Percentiles rank a stretch among this genome's conserved stretches.
These are phyloP conservation scores for Pythium folliculosum DNA, from an alignment of 352 stramenopile genomes.

Conservation along the genomic window DNA sequence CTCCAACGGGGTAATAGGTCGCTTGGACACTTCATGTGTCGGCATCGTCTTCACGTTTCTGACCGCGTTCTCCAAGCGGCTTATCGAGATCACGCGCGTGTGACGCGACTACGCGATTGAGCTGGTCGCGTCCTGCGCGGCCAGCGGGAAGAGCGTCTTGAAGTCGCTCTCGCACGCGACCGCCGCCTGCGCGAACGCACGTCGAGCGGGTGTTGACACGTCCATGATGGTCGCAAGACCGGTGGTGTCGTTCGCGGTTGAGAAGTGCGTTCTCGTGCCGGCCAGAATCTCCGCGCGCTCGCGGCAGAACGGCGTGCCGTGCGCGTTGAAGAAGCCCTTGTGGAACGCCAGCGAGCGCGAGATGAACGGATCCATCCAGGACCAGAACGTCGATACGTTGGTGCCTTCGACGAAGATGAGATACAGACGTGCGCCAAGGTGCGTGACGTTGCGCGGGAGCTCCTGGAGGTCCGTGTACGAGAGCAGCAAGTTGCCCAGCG, in stretches of 20 bases:
- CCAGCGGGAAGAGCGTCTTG: background rate
- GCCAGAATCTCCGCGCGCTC: conserved; percentile 7
- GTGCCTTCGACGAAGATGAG: background rate
- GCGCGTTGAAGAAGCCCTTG: conserved; percentile 4
- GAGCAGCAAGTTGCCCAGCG: background rate
- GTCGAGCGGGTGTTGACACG: conserved; percentile 9
- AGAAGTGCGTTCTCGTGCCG: background rate
- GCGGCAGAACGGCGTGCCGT: conserved; percentile 11
- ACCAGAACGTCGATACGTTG: conserved; percentile 11
- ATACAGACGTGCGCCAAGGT: background rate
- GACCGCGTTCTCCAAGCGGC: background rate
- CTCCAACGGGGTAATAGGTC: background rate
- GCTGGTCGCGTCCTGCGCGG: background rate
- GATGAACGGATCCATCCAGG: conserved; percentile 12
- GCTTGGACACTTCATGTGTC: background rate
- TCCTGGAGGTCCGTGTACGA: conserved; percentile 1
- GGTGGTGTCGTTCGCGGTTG: background rate
- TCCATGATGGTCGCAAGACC: conserved; percentile 4
- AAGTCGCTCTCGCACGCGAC: background rate
- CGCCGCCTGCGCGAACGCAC: background rate
- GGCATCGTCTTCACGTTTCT: background rate
- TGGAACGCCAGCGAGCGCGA: background rate
- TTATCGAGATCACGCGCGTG: background rate
- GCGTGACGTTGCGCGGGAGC: background rate
- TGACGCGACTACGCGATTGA: background rate